Conservation (phyloP, 139 green algal species). For the Chlorella sp. region DNA sequence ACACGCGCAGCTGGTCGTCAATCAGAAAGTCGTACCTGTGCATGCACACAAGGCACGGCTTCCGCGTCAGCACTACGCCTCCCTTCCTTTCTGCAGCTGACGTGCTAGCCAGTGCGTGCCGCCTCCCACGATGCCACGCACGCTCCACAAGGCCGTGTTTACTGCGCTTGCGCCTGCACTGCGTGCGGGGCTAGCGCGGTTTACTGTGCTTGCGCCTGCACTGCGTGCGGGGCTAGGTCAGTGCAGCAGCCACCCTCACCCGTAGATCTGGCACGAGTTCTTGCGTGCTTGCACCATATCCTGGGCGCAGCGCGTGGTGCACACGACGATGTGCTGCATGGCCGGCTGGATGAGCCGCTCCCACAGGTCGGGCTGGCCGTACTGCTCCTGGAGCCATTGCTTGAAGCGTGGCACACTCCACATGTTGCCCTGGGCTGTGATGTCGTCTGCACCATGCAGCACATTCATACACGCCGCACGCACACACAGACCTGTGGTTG, state of each 20-base stretch:
- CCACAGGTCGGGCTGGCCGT: slow-evolving; percentile 23
- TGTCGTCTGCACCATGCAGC: slow-evolving; percentile 5
- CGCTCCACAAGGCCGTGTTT: too few relatives aligned
- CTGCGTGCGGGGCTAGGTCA: too few relatives aligned
- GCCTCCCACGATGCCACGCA: too few relatives aligned
- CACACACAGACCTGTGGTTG: too few relatives aligned
- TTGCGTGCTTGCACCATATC: slow-evolving; percentile 22
- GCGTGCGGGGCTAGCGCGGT: too few relatives aligned
- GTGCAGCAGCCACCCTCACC: slow-evolving; percentile 1
- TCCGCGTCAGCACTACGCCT: too few relatives aligned
- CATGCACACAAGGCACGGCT: too few relatives aligned
- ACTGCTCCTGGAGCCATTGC: slow-evolving; percentile 24
- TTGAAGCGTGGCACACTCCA: slow-evolving; percentile 20
- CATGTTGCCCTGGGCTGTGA: slow-evolving; percentile 27
- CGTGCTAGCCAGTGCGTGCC: too few relatives aligned
- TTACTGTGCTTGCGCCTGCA: too few relatives aligned
- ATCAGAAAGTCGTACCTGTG: slow-evolving; percentile 31
- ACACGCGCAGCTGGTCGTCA: slow-evolving; percentile 40
- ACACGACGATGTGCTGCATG: slow-evolving; percentile 42
- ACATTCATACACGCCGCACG: not conserved
- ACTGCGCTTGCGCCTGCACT: too few relatives aligned
- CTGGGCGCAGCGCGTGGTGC: slow-evolving; percentile 24
- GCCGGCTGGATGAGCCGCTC: slow-evolving; percentile 25
- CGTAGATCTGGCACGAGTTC: slow-evolving; percentile 33
- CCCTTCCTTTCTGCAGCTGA: too few relatives aligned